A percentile compares a stretch with the other conserved stretches of the same genome.
These are phyloP conservation scores for Terfezia boudieri DNA, from an alignment of 495 filamentous ascomycete genomes.

Conservation along the genomic window DNA sequence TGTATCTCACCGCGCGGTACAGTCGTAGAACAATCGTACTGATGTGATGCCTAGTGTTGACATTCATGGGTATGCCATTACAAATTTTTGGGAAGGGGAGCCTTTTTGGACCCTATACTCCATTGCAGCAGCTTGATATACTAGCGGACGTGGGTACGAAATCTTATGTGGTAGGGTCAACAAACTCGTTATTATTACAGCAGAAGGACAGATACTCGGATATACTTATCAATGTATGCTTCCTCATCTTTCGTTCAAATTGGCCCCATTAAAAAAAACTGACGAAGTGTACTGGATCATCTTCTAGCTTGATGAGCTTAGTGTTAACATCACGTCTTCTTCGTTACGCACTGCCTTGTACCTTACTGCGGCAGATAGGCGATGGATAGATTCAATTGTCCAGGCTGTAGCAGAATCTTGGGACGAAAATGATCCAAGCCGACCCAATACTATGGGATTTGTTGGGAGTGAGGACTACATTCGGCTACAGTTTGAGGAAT, in stretches of 20 bases:
- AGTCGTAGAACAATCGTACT: not conserved
- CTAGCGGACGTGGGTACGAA: slow-evolving; percentile 87
- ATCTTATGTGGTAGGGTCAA: slow-evolving; percentile 92
- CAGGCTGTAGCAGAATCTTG: slow-evolving; percentile 88
- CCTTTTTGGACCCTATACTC: slow-evolving; percentile 91
- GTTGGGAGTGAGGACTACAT: slow-evolving; percentile 97
- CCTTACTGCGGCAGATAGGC: slow-evolving; percentile 66
- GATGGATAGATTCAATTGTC: slow-evolving; percentile 91
- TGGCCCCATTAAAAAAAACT: not conserved
- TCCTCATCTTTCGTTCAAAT: not conserved
- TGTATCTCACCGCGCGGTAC: slow-evolving; percentile 5
- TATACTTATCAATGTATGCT: slow-evolving; percentile 68
- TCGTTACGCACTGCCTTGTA: slow-evolving; percentile 55
- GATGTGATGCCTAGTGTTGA: slow-evolving; percentile 32
- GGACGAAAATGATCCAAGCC: slow-evolving; percentile 71
- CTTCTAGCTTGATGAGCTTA: slow-evolving; percentile 58
- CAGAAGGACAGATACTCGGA: slow-evolving; percentile 96
- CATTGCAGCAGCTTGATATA: slow-evolving; percentile 82
- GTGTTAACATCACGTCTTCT: slow-evolving; percentile 57
- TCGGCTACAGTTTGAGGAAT: slow-evolving; percentile 92
- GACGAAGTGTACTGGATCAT: not conserved
- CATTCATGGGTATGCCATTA: slow-evolving; percentile 84
- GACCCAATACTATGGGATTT: slow-evolving; percentile 84
- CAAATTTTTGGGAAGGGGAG: slow-evolving; percentile 95
- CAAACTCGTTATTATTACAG: slow-evolving; percentile 78